phyloP scores from a whole-genome alignment of 2,329 filamentous ascomycete species.

The Didymella exigua region DNA sequence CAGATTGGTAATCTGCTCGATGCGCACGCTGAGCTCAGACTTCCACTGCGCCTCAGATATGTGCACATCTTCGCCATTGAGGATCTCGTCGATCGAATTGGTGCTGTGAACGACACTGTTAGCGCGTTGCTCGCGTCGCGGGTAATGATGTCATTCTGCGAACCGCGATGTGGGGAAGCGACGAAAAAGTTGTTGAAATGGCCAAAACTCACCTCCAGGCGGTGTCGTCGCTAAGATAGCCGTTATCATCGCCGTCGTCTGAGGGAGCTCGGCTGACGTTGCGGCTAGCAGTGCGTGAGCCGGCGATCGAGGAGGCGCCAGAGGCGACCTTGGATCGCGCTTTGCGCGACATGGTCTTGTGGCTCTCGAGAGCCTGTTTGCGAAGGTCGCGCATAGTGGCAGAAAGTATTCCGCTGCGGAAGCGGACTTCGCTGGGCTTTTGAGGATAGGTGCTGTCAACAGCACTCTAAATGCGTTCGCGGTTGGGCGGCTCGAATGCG shows the following conservation, averaged over 20 bases:
- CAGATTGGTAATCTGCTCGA: conserved; percentile 74
- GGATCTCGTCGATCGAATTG: conserved; percentile 70
- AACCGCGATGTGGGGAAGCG: conserved; percentile 14
- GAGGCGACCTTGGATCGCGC: conserved; percentile 63
- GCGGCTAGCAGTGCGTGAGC: conserved; percentile 57
- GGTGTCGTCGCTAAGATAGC: conserved; percentile 61
- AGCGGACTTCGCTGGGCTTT: neutral
- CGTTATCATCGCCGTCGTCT: conserved; percentile 65
- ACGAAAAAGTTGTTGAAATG: conserved; percentile 11
- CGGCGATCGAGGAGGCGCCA: conserved; percentile 62
- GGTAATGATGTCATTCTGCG: conserved; percentile 37
- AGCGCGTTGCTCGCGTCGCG: conserved; percentile 27
- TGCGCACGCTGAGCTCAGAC: conserved; percentile 66
- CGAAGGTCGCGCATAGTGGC: conserved; percentile 64
- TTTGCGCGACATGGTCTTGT: conserved; percentile 74
- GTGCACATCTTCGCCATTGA: conserved; percentile 57
- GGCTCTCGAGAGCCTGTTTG: conserved; percentile 72
- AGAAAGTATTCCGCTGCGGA: neutral
- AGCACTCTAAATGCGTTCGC: conserved; percentile 4
- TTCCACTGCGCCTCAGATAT: conserved; percentile 63
- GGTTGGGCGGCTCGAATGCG: conserved; percentile 29
- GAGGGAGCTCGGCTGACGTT: conserved; percentile 67
- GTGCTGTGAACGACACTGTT: conserved; percentile 51
- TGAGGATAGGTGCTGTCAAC: neutral
- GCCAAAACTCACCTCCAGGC: conserved; percentile 58